A percentile compares a stretch with the other conserved stretches of the same genome.
Conservation (phyloP, 2,329 filamentous ascomycete species). For the Colletotrichum spaethianum region DNA sequence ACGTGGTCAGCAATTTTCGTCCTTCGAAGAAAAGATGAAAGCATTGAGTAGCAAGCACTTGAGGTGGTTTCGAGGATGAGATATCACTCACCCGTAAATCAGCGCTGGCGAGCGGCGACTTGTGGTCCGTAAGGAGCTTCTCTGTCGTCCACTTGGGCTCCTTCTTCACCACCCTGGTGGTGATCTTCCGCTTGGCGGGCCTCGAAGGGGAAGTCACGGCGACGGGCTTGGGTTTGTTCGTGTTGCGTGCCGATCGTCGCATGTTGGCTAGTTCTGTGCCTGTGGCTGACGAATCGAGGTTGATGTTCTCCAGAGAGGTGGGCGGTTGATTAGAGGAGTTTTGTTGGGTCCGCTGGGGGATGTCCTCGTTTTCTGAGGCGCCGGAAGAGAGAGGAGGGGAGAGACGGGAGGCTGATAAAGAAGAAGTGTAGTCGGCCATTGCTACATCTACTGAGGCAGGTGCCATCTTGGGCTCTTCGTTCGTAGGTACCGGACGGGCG, state of each 20-base stretch:
- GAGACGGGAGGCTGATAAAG: constrained; percentile 13
- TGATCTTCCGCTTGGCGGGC: constrained; percentile 28
- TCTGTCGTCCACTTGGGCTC: constrained; percentile 53
- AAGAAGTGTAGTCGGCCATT: constrained; percentile 32
- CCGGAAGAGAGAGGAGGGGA: constrained; percentile 18
- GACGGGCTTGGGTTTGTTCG: constrained; percentile 22
- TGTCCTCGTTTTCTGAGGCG: background rate
- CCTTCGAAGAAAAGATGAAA: background rate
- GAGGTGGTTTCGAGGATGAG: background rate
- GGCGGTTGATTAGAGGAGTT: constrained; percentile 2
- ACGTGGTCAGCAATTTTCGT: background rate
- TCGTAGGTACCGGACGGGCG: background rate
- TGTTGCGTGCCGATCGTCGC: constrained; percentile 29
- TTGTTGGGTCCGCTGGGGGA: background rate
- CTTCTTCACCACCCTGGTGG: constrained; percentile 47
- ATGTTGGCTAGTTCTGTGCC: constrained; percentile 20
- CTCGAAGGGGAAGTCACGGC: constrained; percentile 6
- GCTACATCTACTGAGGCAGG: constrained; percentile 25
- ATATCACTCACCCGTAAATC: constrained; percentile 53
- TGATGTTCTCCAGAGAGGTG: constrained; percentile 12
- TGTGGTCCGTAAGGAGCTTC: constrained; percentile 53
- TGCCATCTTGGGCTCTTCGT: constrained; percentile 25
- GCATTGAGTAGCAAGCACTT: background rate
- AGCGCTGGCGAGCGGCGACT: constrained; percentile 55
- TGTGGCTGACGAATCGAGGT: background rate